A percentile compares a stretch with the other conserved stretches of the same genome.
Evolutionary conservation across 2,329 filamentous ascomycete species (phyloP).

Genomic region (Juglanconis sp.): DNA sequence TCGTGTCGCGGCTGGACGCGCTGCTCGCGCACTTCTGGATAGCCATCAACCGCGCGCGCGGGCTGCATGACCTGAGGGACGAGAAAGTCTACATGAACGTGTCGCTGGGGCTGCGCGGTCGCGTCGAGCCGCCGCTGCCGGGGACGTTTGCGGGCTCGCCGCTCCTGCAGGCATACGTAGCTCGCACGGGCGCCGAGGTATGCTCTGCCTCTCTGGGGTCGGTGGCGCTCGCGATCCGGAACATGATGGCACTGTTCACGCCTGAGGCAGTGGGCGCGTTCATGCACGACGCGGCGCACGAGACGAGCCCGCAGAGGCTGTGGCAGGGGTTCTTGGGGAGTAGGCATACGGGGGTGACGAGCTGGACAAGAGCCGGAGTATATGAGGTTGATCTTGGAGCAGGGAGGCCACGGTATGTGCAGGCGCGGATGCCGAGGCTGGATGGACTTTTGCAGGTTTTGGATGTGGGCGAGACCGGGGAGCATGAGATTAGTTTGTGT

Average conservation of each 20-base stretch:
- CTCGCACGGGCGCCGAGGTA: slow-evolving; percentile 9
- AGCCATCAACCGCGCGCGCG: slow-evolving; percentile 39
- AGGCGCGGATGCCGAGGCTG: slow-evolving; percentile 38
- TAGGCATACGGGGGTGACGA: slow-evolving; percentile 40
- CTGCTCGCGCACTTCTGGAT: slow-evolving; percentile 45
- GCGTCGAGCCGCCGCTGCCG: slow-evolving; percentile 36
- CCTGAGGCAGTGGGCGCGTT: slow-evolving; percentile 34
- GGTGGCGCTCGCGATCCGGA: slow-evolving; percentile 32
- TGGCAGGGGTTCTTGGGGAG: slow-evolving; percentile 45
- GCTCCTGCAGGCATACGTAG: slow-evolving; percentile 36
- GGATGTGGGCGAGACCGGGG: slow-evolving; percentile 31
- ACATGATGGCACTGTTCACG: slow-evolving; percentile 34
- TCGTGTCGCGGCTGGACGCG: slow-evolving; percentile 41
- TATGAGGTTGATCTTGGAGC: slow-evolving; percentile 40
- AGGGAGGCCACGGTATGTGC: slow-evolving; percentile 33
- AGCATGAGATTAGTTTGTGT: slow-evolving; percentile 33
- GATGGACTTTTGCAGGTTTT: slow-evolving; percentile 42
- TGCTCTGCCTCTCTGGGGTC: slow-evolving; percentile 16
- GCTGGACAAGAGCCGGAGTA: slow-evolving; percentile 36
- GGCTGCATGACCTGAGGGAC: slow-evolving; percentile 18
- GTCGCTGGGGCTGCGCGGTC: slow-evolving; percentile 37
- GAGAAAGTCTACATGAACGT: slow-evolving; percentile 37
- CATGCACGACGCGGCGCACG: slow-evolving; percentile 40
- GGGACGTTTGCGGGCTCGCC: slow-evolving; percentile 43
- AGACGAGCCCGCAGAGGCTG: slow-evolving; percentile 42